Base-by-base conservation (phyloP, 768 basidiomycete species). In the Galerina marginata region DNA sequence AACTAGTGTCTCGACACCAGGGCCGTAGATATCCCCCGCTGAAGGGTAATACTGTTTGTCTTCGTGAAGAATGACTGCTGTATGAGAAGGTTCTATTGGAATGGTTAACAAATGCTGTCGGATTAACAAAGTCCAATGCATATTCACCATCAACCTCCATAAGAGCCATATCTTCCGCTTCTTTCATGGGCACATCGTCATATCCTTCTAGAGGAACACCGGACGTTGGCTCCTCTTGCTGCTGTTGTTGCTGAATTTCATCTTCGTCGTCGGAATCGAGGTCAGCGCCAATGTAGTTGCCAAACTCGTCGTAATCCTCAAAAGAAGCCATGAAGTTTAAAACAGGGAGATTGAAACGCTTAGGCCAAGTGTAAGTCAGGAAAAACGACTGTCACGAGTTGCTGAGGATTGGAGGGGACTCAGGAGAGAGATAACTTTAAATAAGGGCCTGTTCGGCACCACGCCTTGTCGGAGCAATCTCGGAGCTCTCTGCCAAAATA, bases 1-100 rank as follows among this genome's bases (percentile, higher is more conserved):
- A 2, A 99, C 97, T 65, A 99, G 76, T 1, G 97, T 92, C 77
- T 99, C 96, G 33, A 99, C 97, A 59, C 89, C 97, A 40, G 86
- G 81, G 2, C 97, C 97, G 74, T 99, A 99, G 1, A 96, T 87
- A 15, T 98, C 95, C 56, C 81, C 81, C 1, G 97, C 96, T 12
- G 91, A 91, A 12, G 95, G 93, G 72, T 99, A 99, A 75, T 99
- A 99, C 74, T 95, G 92, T 75, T 99, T 99, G 77, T 99, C 92
- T 72, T 99, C 97, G 68, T 99, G 96, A 46, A 99, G 81, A 45
- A 99, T 74, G 16, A 95, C 90, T 50, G 92, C 92, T 61, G 89
- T 92, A 65, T 92, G 90, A 36, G 82, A 75, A 43, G 92, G 91
- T 67, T 90, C 93, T 92, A 67, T 45, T 54, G 20, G 48, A 15